These are phyloP conservation scores for Dipteronia sinensis DNA, from an alignment of 345 rosid genomes.

Conservation along the genomic window DNA sequence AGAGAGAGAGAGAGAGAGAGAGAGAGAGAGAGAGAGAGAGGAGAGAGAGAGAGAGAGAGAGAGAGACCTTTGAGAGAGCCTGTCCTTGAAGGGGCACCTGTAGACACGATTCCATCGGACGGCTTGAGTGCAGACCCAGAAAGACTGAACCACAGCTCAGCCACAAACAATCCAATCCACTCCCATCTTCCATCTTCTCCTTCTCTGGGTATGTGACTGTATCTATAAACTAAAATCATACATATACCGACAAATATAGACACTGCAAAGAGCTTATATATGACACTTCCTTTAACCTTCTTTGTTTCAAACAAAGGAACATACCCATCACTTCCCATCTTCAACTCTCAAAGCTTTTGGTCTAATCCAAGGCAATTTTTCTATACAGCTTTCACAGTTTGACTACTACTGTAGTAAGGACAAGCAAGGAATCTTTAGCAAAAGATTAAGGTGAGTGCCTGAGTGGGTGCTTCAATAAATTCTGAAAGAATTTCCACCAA, in stretches of 20 bases:
- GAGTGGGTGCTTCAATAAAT: too few species aligned
- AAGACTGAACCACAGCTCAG: too few species aligned
- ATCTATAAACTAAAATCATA: conserved; percentile 39
- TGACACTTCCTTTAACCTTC: conserved; percentile 21
- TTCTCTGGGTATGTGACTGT: conserved; percentile 26
- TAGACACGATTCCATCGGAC: conserved; percentile 43
- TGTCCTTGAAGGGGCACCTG: conserved; percentile 44
- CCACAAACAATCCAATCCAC: too few species aligned
- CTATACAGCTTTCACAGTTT: too few species aligned
- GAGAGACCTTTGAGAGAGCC: conserved; percentile 45
- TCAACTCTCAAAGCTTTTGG: neutral
- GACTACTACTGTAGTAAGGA: too few species aligned
- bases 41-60: too few species aligned
- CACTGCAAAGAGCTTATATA: conserved; percentile 30
- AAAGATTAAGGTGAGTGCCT: too few species aligned
- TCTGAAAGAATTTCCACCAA: too few species aligned
- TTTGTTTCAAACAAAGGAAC: conserved; percentile 39
- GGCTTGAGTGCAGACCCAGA: conserved; percentile 51
- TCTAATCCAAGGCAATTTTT: too few species aligned
- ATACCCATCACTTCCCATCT: conserved; percentile 9
- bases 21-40: conserved; percentile 38
- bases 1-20: neutral
- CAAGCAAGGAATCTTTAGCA: too few species aligned
- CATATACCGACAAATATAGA: conserved; percentile 35
- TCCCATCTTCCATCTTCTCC: conserved; percentile 35